Evolutionary conservation across 2,329 filamentous ascomycete species (phyloP).

Genomic region (Elsinoe necatrix): DNA sequence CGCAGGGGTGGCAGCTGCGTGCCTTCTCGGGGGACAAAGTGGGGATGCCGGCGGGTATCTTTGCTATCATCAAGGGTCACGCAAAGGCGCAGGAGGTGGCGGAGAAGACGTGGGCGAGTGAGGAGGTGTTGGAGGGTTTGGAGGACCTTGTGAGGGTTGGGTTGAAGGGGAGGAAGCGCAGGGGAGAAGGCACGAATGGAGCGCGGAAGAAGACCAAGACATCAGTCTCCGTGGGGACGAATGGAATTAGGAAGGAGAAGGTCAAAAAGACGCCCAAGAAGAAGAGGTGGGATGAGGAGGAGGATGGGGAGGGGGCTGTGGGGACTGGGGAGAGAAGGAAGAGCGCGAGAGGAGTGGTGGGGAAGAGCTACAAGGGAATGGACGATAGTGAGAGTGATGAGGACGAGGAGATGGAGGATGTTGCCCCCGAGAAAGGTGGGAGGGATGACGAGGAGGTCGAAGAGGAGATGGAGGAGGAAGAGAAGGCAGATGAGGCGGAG

Average conservation of each 20-base stretch:
- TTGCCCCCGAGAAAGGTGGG: slow-evolving; percentile 10
- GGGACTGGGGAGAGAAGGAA: slow-evolving; percentile 36
- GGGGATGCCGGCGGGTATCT: slow-evolving; percentile 70
- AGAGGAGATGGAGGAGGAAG: slow-evolving; percentile 18
- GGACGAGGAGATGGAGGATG: slow-evolving; percentile 23
- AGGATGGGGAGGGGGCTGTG: slow-evolving; percentile 24
- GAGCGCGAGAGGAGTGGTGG: slow-evolving; percentile 33
- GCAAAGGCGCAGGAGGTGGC: slow-evolving; percentile 76
- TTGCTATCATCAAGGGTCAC: slow-evolving; percentile 65
- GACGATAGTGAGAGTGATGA: slow-evolving; percentile 35
- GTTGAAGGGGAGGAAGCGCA: slow-evolving; percentile 53
- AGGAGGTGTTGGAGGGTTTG: slow-evolving; percentile 60
- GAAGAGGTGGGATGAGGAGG: slow-evolving; percentile 29
- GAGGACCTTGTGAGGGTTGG: slow-evolving; percentile 65
- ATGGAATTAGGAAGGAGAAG: slow-evolving; percentile 22
- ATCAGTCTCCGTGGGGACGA: slow-evolving; percentile 4
- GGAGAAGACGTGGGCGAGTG: slow-evolving; percentile 73
- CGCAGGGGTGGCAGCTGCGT: slow-evolving; percentile 77
- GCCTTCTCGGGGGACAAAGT: slow-evolving; percentile 68
- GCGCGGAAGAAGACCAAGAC: slow-evolving; percentile 25
- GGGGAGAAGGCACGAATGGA: slow-evolving; percentile 24
- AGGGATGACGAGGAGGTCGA: slow-evolving; percentile 7
- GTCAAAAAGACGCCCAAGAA: slow-evolving; percentile 30
- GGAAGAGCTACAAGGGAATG: slow-evolving; percentile 39
- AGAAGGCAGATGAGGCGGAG: slow-evolving; percentile 18